Base-by-base conservation (phyloP, 2,329 filamentous ascomycete species). In the Scedosporium apiospermum region DNA sequence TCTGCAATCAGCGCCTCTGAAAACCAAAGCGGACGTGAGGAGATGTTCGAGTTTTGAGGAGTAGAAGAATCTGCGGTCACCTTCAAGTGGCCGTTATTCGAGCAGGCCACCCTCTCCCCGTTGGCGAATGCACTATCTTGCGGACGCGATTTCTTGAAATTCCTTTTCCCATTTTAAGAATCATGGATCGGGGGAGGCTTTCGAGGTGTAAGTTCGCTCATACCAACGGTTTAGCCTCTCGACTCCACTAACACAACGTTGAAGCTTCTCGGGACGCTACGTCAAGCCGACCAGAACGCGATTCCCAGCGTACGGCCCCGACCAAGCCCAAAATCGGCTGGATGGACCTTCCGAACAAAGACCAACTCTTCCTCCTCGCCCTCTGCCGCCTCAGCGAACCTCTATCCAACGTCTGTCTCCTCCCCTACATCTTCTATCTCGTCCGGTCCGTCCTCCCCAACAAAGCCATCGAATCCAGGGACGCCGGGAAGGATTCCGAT, bases 381-480 rank as follows among this genome's bases (percentile, higher is more conserved):
- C 67, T 74, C 44, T 74, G 73, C 60, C 71, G 71, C 26, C 64
- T 74, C 1, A 88, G 86, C 1, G 87, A 89, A 67, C 87, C 87
- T 1, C 75, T 91, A 55, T 87, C 87, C 0, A 86, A 89, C 67
- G 88, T 87, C 10, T 85, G 80, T 18, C 74, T 88, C 3, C 79
- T 86, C 44, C 82, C 86, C 2, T 91, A 91, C 71, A 80, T 91
- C 71, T 91, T 88, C 75, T 90, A 89, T 72, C 87, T 90, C 70
- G 81, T 91, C 16, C 83, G 83, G 64, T 90, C 85, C 0, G 89
- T 90, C 65, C 65, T 75, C 58, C 57, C 68, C 27, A n/a, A 14
- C 14, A 27, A 34, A n/a, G 23, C 46, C 23, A 74, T 23, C 72
- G 6, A 12, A 23, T 1, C 55, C 3, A 12, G 16, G 16, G 26